These are phyloP conservation scores for Ramaria sp. DNA, from an alignment of 768 basidiomycete genomes.

Conservation along the genomic window DNA sequence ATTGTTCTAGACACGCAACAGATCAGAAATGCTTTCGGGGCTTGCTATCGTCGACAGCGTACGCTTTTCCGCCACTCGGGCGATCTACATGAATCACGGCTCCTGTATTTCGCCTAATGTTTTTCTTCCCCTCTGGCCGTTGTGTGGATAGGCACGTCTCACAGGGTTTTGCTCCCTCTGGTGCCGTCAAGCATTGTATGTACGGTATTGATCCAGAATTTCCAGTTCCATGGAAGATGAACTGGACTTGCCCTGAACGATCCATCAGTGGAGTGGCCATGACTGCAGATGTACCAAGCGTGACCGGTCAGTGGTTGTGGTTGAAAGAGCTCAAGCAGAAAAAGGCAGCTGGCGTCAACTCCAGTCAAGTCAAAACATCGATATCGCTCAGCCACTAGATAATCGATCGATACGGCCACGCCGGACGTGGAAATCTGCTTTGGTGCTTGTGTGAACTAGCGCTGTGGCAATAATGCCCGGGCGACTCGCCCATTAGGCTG, in stretches of 20 bases:
- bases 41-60: not conserved
- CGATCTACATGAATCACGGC: slow-evolving; percentile 43
- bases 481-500: no score
- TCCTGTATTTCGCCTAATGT: slow-evolving; percentile 76
- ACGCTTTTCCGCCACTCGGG: slow-evolving; percentile 36
- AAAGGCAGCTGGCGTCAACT: not conserved
- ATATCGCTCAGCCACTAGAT: no score
- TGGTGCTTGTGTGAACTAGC: no score
- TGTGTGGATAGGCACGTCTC: slow-evolving; percentile 59
- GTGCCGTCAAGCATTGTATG: slow-evolving; percentile 59
- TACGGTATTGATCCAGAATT: slow-evolving; percentile 64
- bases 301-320: not conserved
- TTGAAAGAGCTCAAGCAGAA: not conserved
- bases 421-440: no score
- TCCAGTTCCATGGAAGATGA: slow-evolving; percentile 79
- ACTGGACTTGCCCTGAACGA: slow-evolving; percentile 23
- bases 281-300: not conserved
- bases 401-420: no score
- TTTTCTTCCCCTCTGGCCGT: slow-evolving; percentile 65
- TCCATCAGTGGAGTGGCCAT: not conserved
- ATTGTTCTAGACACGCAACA: slow-evolving; percentile 40
- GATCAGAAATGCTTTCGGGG: not conserved
- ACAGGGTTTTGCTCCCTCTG: slow-evolving; percentile 40
- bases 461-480: no score
- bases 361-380: no score